A percentile compares a stretch with the other conserved stretches of the same genome.
Conservation (phyloP, 192 early-diverging fungal species). For the Linderina pennispora region DNA sequence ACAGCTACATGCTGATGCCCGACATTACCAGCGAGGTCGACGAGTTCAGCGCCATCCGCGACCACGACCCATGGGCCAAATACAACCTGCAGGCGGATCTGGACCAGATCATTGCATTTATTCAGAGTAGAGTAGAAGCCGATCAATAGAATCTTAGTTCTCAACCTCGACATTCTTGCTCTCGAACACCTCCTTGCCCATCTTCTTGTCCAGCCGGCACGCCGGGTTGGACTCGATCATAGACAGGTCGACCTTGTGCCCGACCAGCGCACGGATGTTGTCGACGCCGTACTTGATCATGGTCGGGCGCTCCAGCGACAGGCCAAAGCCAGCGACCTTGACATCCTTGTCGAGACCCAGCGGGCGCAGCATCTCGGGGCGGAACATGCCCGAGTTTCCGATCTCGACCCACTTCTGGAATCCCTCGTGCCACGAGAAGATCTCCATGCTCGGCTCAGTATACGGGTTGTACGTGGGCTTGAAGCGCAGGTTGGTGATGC, state of each 20-base stretch:
- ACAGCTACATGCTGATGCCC: constrained; percentile 42
- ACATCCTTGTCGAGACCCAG: constrained; percentile 94
- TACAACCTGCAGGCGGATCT: constrained; percentile 30
- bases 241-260: constrained; percentile 88
- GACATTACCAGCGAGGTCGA: constrained; percentile 29
- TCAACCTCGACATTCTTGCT: neutral
- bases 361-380: constrained; percentile 95
- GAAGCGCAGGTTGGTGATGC: constrained; percentile 87
- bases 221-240: constrained; percentile 88
- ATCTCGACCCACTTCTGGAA: constrained; percentile 90
- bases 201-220: constrained; percentile 81
- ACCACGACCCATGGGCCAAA: constrained; percentile 40
- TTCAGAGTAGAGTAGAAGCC: constrained; percentile 5
- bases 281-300: constrained; percentile 96
- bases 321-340: constrained; percentile 95
- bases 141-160: too few relatives aligned
- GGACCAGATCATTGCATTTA: constrained; percentile 15
- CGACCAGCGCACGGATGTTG: constrained; percentile 92
- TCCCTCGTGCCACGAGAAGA: constrained; percentile 94
- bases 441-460: constrained; percentile 99
- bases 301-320: constrained; percentile 94
- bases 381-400: constrained; percentile 99
- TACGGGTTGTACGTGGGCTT: constrained; percentile 99
- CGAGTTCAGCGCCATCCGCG: constrained; percentile 36
- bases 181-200: constrained; percentile 30